Evolutionary conservation across 331 rosid genomes (phyloP), one percentile per base, ranked within the genome.

Genomic region (Ulmus americana): DNA sequence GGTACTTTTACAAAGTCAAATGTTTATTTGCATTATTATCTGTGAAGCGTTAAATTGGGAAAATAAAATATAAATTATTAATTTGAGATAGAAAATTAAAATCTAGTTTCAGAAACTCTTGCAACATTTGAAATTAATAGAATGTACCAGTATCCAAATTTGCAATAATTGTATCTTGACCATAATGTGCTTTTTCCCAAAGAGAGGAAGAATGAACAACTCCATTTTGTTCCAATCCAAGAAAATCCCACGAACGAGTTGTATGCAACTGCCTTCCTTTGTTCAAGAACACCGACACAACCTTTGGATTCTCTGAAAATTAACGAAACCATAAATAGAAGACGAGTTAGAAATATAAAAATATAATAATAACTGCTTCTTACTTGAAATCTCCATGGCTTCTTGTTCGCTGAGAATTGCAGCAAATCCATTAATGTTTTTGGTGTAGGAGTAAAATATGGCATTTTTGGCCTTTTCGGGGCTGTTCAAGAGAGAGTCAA

Each of bases 171-270:
- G 76, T 55, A 44, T 79, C 76, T 73, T 63, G 76, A 5, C 84
- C 87, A 13, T 47, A 73, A n/a, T 52, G 63, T 0, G 84, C 84
- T 43, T 47, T 58, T 4, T 63, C 66, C 84, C 84, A 79, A 53
- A 64, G 13, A 13, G 84, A 76, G 0, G 48, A 6, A 0, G 8
- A 2, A 52, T 49, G 68, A 49, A 64, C n/a, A 53, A 40, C 49
- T 9, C 58, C 75, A 14, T 63, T n/a, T 14, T n/a, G 38, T 10
- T 79, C 82, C 3, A 82, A 3, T 8, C 77, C 67, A 13, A 82
- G 61, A 70, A 82, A 79, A 39, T 68, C 61, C 87, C 87, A 82
- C 59, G 84, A 72, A 22, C 16, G 73, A 1, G 87, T 82, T 59
- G 87, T 82, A 4, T 76, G 84, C 51, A 79, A 45, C 22, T 76